A percentile compares a stretch with the other conserved stretches of the same genome.
Evolutionary conservation across 352 stramenopile genomes (phyloP).

Genomic region (Pythium apleroticum): DNA sequence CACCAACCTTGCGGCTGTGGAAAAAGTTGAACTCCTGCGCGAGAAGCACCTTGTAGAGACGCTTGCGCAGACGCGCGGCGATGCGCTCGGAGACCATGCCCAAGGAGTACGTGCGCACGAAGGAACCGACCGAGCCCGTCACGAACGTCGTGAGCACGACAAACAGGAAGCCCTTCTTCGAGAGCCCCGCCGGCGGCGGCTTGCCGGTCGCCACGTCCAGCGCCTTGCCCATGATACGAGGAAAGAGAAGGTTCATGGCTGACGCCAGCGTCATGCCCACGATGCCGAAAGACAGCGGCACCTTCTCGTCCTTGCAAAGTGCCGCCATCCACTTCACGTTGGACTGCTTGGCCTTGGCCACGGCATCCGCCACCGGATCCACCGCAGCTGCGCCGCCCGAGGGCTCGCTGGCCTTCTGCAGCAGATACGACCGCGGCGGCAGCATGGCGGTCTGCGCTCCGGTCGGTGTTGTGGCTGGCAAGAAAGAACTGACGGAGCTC

Average conservation of each 20-base stretch:
- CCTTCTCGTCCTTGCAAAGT: conserved; percentile 69
- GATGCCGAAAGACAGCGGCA: conserved; percentile 64
- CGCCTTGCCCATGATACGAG: conserved; percentile 87
- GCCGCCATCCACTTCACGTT: conserved; percentile 68
- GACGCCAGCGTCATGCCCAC: conserved; percentile 84
- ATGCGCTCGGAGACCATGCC: conserved; percentile 88
- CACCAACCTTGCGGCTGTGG: conserved; percentile 75
- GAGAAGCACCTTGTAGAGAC: conserved; percentile 76
- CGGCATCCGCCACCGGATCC: background rate
- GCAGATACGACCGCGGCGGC: conserved; percentile 62
- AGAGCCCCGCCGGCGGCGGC: conserved; percentile 63
- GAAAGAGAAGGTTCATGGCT: conserved; percentile 88
- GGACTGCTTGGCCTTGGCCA: conserved; percentile 20
- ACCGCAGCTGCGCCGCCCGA: conserved; percentile 20
- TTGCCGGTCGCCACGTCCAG: conserved; percentile 84
- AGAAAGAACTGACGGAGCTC: background rate
- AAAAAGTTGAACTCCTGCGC: conserved; percentile 86
- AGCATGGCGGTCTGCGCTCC: conserved; percentile 36
- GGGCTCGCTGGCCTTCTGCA: conserved; percentile 60
- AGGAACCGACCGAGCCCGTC: conserved; percentile 81
- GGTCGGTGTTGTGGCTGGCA: background rate
- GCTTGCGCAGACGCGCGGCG: conserved; percentile 71
- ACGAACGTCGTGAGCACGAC: conserved; percentile 86
- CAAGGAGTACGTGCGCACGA: conserved; percentile 87
- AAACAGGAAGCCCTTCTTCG: conserved; percentile 84